Base-by-base conservation (phyloP, 1,284 basidiomycete genomes). In the Cutaneotrichosporon cyanovorans region DNA sequence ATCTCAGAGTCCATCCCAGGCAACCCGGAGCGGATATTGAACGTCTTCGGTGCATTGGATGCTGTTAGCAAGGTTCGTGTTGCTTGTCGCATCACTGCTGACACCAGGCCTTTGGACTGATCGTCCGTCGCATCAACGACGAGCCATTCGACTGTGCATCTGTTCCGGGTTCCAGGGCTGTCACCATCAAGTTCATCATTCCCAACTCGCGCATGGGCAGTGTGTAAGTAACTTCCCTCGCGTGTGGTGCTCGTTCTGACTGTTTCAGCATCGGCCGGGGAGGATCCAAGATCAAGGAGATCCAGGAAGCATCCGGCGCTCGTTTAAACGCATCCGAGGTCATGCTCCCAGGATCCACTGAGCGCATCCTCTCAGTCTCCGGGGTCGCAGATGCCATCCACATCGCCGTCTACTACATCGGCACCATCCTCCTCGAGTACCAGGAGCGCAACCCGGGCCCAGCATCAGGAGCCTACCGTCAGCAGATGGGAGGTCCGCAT, bases 351-450 rank as follows among this genome's bases (percentile, higher is more conserved):
- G 91, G 90, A 12, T 95, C 90, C n/a, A 98, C 95, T 12, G 95
- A 99, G 87, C 87, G 91, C 48, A 89, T 98, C 20, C 77, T 99
- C 48, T 95, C 89, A 57, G 92, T 98, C 39, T 91, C 92, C 31
- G 95, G 95, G 46, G 95, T 99, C 35, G 95, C 95, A n/a, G 95
- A 99, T 70, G 95, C 95, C 16, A 92, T 99, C 48, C 95, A 99
- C 73, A 99, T 99, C 57, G 95, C 95, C 23, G 96, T 95, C 6
- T 98, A 96, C 75, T 97, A 98, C 68, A 92, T 97, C 51, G 92
- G 92, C 43, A 93, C 90, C 56, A 95, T 96, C 58, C 81, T 97
- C 50, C 85, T 96, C 57, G 92, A 96, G 71, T 89, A 90, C 38
- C 87, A 92, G 68, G 90, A 93, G 62, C 84, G 85, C 40, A 62